These are phyloP conservation scores for Otatea glauca DNA, from an alignment of 176 grass and related monocot species.

Conservation along the genomic window DNA sequence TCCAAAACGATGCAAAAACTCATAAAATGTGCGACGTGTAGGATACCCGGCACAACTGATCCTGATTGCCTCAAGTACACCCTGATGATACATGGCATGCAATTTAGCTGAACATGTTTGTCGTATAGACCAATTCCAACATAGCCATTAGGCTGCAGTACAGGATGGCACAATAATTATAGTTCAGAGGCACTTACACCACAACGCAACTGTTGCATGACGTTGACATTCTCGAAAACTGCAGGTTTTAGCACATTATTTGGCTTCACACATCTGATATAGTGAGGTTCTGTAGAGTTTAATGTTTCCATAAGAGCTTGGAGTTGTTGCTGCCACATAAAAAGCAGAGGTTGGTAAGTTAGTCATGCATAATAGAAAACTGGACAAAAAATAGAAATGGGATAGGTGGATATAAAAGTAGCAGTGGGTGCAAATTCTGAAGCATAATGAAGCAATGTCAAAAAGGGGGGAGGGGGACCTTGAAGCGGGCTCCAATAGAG, in stretches of 20 bases:
- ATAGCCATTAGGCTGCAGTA: conserved; percentile 3
- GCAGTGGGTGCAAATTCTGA: conserved; percentile 29
- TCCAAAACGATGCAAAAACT: conserved; percentile 96
- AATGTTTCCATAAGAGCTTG: conserved; percentile 96
- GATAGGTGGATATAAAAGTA: conserved; percentile 1
- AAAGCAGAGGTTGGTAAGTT: conserved; percentile 33
- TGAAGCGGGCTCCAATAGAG: conserved; percentile 95
- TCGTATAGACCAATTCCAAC: conserved; percentile 22
- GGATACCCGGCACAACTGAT: conserved; percentile 99
- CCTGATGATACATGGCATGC: conserved; percentile 55
- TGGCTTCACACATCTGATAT: conserved; percentile 98
- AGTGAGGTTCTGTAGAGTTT: conserved; percentile 98
- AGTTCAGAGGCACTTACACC: conserved; percentile 79
- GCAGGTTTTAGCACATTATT: conserved; percentile 96
- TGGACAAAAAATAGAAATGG: conserved; percentile 25
- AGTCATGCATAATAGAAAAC: conserved; percentile 8
- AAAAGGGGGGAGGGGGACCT: conserved; percentile 47
- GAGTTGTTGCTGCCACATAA: conserved; percentile 83
- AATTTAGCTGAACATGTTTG: conserved; percentile 34
- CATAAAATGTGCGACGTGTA: conserved; percentile 96
- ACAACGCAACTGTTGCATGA: conserved; percentile 99
- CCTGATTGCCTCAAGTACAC: conserved; percentile 99
- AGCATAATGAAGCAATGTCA: conserved; percentile 20
- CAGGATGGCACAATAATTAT: conserved; percentile 14
- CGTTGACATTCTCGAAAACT: conserved; percentile 97